Base-by-base conservation (phyloP, 345 rosid species). In the Trapa incisa region DNA sequence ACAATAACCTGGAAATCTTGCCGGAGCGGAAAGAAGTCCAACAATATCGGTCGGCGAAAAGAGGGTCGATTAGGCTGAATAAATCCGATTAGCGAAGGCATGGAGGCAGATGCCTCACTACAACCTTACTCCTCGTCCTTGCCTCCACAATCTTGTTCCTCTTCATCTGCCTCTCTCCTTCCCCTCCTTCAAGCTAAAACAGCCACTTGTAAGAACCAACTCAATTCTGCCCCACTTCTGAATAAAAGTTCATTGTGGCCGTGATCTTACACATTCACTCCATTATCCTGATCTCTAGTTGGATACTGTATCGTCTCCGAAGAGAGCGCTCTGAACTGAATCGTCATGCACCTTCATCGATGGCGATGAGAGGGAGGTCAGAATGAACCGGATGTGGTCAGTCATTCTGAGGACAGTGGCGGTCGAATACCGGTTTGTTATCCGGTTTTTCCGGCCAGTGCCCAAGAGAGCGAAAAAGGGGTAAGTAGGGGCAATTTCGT, bases 81-180 rank as follows among this genome's bases (percentile, higher is more conserved):
- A 89, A 79, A 71, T 82, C 76, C 42, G 85, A 76, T 73, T 81
- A 82, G 10, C 85, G 71, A 45, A 89, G 85, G 41, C 89, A 78
- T 39, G 96, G 96, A 53, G 92, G 92, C 77, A 89, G 74, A 75
- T 81, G 87, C 73, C 96, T 78, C 56, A 89, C 78, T 67, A 89
- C 90, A 54, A 89, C 85, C 79, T 85, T 89, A 68, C 79, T 85
- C 73, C 82, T 82, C 78, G 82, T 78, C 35, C 43, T 47, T 33
- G 53, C 67, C 50, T 29, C 50, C 47, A 14, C 37, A 52, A n/a
- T 38, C 86, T 81, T 85, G 78, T 81, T 61, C 61, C 42, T 60
- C 60, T n/a, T n/a, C 63, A 58, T 35, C 63, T 35, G 37, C 63
- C 37, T 29, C 38, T n/a, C 63, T 58, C 60, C 9, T 3, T n/a